phyloP scores from a whole-genome alignment of 306 rosid species.

The Cucurbita maxima region DNA sequence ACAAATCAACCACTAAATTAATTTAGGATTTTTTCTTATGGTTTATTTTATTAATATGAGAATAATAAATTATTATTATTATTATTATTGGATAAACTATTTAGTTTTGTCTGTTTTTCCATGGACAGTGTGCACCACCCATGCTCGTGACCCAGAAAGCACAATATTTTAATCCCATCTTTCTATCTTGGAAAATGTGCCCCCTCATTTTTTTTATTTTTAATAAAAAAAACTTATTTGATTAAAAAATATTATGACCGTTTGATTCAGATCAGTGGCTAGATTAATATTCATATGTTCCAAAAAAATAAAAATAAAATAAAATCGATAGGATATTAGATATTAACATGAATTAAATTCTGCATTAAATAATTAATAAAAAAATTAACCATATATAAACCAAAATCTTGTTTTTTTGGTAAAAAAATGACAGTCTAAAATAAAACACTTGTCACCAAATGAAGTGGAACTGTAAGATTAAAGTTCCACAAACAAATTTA shows the following conservation, averaged over 20 bases:
- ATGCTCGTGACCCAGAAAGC: constrained; percentile 32
- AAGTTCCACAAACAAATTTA: background rate
- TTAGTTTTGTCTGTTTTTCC: constrained; percentile 20
- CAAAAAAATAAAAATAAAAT: no score
- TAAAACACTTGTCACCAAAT: no score
- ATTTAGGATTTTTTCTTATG: no score
- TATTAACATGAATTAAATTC: background rate
- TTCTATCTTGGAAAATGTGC: constrained; percentile 32
- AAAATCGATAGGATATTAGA: no score
- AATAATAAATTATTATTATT: background rate
- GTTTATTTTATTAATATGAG: background rate
- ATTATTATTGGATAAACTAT: background rate
- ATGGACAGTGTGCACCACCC: constrained; percentile 41
- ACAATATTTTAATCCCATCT: constrained; percentile 9
- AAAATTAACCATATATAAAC: no score
- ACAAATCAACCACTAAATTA: no score
- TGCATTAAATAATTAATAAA: no score
- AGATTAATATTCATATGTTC: no score
- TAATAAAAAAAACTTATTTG: background rate
- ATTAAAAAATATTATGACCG: background rate
- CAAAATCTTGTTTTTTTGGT: no score
- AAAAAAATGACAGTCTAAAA: no score
- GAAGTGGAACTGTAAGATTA: no score
- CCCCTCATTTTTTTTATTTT: background rate
- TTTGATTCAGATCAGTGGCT: background rate